Percentiles rank a stretch among this genome's conserved stretches.
phyloP scores from a whole-genome alignment of 2,329 filamentous ascomycete species.

The Trichoderma brevicompactum region DNA sequence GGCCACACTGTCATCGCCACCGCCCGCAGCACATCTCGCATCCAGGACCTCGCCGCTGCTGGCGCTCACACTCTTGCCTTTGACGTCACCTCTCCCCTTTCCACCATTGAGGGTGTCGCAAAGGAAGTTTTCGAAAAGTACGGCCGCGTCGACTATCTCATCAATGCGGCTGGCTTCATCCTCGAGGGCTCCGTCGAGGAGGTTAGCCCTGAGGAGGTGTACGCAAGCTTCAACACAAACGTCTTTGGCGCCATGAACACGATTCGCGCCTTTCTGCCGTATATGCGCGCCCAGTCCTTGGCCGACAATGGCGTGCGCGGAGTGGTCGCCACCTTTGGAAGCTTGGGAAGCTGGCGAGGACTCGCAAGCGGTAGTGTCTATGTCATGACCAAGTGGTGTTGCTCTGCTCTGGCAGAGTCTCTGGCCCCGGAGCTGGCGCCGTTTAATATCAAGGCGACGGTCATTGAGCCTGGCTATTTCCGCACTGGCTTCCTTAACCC shows the following conservation, averaged over 20 bases:
- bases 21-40: slow-evolving; percentile 47
- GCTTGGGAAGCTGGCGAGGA: slow-evolving; percentile 51
- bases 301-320: slow-evolving; percentile 36
- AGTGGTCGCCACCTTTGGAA: slow-evolving; percentile 52
- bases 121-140: slow-evolving; percentile 40
- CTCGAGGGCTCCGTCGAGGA: slow-evolving; percentile 51
- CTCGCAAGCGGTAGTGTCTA: slow-evolving; percentile 47
- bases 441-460: slow-evolving; percentile 49
- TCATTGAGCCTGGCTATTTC: slow-evolving; percentile 59
- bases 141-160: slow-evolving; percentile 51
- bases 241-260: slow-evolving; percentile 58
- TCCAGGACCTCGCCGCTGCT: slow-evolving; percentile 47
- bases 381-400: slow-evolving; percentile 51
- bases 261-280: slow-evolving; percentile 52
- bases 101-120: slow-evolving; percentile 44
- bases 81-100: slow-evolving; percentile 51
- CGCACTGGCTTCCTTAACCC: slow-evolving; percentile 54
- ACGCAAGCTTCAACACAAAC: slow-evolving; percentile 54
- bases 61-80: slow-evolving; percentile 52
- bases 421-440: slow-evolving; percentile 50
- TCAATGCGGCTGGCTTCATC: slow-evolving; percentile 54
- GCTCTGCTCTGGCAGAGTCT: slow-evolving; percentile 51
- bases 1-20: slow-evolving; percentile 58
- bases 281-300: slow-evolving; percentile 47
- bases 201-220: slow-evolving; percentile 43